These are phyloP conservation scores for Hypseocharis bilobata DNA, from an alignment of 441 rosid genomes.

Conservation along the genomic window DNA sequence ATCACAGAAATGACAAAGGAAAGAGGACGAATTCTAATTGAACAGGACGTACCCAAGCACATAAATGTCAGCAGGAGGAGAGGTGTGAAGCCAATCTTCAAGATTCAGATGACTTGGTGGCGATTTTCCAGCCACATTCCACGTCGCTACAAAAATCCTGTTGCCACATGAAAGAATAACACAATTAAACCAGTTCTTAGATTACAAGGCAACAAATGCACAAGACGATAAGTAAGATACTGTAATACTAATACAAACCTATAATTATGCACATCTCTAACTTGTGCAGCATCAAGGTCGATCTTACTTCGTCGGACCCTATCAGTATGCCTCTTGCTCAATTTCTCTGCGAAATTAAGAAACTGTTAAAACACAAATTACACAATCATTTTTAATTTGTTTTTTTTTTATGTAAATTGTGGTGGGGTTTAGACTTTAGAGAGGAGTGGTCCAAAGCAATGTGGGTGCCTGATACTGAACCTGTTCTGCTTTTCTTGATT, in stretches of 20 bases:
- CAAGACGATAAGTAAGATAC: not conserved
- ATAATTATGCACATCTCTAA: slow-evolving; percentile 53
- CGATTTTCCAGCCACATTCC: slow-evolving; percentile 75
- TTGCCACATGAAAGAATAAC: slow-evolving; percentile 9
- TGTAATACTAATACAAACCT: slow-evolving; percentile 31
- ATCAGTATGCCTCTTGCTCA: slow-evolving; percentile 42
- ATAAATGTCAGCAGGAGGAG: slow-evolving; percentile 67
- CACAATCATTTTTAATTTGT: slow-evolving; percentile 9
- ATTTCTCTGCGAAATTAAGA: slow-evolving; percentile 35
- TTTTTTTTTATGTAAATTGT: slow-evolving; percentile 13
- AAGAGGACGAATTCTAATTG: not conserved
- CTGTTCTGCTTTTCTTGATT: slow-evolving; percentile 69
- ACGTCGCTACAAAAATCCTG: slow-evolving; percentile 60
- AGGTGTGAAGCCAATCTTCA: slow-evolving; percentile 70
- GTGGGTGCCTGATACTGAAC: slow-evolving; percentile 37
- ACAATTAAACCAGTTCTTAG: slow-evolving; percentile 9
- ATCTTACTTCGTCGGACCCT: slow-evolving; percentile 45
- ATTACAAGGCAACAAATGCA: not conserved
- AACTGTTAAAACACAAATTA: slow-evolving; percentile 9
- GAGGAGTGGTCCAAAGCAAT: slow-evolving; percentile 41
- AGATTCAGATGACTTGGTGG: slow-evolving; percentile 58
- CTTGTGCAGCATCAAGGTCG: slow-evolving; percentile 52
- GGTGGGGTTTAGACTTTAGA: slow-evolving; percentile 8
- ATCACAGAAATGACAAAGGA: not conserved
- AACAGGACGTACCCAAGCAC: slow-evolving; percentile 45